These are phyloP conservation scores for Phaeotremella skinneri DNA, from an alignment of 768 basidiomycete genomes.

Conservation along the genomic window DNA sequence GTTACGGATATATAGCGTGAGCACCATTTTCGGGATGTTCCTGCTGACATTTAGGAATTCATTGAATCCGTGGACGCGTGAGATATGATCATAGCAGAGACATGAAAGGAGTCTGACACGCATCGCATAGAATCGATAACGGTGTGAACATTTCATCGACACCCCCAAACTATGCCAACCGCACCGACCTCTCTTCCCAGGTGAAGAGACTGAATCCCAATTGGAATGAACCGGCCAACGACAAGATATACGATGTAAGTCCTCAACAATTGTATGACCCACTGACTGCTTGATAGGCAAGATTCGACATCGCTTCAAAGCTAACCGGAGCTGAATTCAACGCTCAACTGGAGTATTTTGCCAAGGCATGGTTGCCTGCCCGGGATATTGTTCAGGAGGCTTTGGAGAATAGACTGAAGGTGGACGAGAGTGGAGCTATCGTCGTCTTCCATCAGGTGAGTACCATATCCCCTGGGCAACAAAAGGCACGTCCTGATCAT, in stretches of 20 bases:
- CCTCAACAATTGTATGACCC: not conserved
- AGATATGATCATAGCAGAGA: not conserved
- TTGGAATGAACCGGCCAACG: constrained; percentile 79
- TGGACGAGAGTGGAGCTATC: constrained; percentile 73
- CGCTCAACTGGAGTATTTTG: constrained; percentile 72
- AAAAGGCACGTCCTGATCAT: too few species aligned
- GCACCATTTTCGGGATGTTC: constrained; percentile 8
- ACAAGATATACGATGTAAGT: constrained; percentile 71
- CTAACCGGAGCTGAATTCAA: constrained; percentile 85
- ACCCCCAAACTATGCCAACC: constrained; percentile 64
- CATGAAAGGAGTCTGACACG: not conserved
- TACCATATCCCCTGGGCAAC: too few species aligned
- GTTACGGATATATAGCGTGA: constrained; percentile 83
- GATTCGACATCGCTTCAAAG: constrained; percentile 73
- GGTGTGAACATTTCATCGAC: constrained; percentile 77
- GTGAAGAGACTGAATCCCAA: constrained; percentile 81
- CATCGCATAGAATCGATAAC: constrained; percentile 72
- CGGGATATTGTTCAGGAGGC: constrained; percentile 71
- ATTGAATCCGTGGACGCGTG: constrained; percentile 75
- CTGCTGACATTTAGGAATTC: constrained; percentile 65
- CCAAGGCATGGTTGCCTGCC: constrained; percentile 88
- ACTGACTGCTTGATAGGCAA: constrained; percentile 55
- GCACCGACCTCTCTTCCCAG: constrained; percentile 80
- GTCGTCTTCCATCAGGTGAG: constrained; percentile 66
- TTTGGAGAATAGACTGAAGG: constrained; percentile 58